Base-by-base conservation (phyloP, 805 yeast species). In the Candida khao-thaluensis region DNA sequence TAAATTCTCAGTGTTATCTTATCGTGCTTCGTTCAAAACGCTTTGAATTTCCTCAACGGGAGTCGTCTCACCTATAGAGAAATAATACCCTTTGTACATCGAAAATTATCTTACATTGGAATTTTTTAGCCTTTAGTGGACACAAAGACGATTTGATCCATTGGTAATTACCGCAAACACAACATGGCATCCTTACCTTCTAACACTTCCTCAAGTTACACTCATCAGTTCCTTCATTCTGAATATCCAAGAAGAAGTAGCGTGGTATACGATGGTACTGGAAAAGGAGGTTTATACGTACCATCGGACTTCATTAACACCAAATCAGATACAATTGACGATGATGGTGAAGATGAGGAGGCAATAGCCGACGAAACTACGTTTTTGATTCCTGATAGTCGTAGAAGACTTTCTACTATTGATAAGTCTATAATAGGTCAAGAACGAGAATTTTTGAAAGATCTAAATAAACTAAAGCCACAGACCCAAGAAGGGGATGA, bases 211-310 rank as follows among this genome's bases (percentile, higher is more conserved):
- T 23, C 36, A 5, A 24, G 29, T 23, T 33, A 33, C 11, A 23
- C 29, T 17, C 62, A 58, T 38, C 62, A 57, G 35, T 58, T 58
- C 42, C 51, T 53, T 23, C 69, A 71, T 39, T 66, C 79, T 5
- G 73, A 68, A 27, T 58, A 71, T 2, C 63, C 71, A 43, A 60
- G 81, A 43, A 57, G 81, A 41, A 78, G 76, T 4, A 75, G 81
- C 1, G 63, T 74, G 1, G 72, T 75, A 0, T 73, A 62, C 37
- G 81, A 79, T 2, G 72, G 78, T 1, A 54, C 69, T 3, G 79
- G 80, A 3, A 66, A 78, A 44, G 71, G 74, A 3, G 79, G 80
- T 0, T 56, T 76, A 3, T 76, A 60, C 40, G 53, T 73, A n/a
- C 81, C 81, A 0, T 62, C 65, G 23, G 81, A 76, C 54, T 76